A percentile compares a stretch with the other conserved stretches of the same genome.
Evolutionary conservation across 768 basidiomycete species (phyloP).

Genomic region (Tubosaeta sp.): DNA sequence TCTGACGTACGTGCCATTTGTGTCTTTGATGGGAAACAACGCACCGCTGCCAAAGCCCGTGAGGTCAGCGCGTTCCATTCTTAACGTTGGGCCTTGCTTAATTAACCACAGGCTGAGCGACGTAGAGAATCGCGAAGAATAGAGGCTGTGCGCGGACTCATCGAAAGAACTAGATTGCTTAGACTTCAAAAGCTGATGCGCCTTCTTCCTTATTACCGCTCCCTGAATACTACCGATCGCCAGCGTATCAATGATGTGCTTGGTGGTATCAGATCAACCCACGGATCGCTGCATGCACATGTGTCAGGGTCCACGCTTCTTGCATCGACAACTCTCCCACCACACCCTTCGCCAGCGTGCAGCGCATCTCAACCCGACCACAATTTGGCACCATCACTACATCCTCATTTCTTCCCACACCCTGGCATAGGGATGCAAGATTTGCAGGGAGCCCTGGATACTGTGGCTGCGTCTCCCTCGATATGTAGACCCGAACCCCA

Average conservation of each 20-base stretch:
- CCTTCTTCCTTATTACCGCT: slow-evolving; percentile 37
- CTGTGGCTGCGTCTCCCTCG: background rate
- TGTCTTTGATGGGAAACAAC: slow-evolving; percentile 73
- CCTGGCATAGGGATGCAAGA: slow-evolving; percentile 6
- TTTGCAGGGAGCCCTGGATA: slow-evolving; percentile 11
- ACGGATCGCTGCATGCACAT: slow-evolving; percentile 10
- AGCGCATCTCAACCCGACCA: slow-evolving; percentile 8
- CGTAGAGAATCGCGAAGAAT: slow-evolving; percentile 48
- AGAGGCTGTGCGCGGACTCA: slow-evolving; percentile 45
- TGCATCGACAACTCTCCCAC: slow-evolving; percentile 3
- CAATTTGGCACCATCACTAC: background rate
- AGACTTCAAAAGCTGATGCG: slow-evolving; percentile 45
- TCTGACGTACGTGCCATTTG: slow-evolving; percentile 59
- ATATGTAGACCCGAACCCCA: slow-evolving; percentile 19
- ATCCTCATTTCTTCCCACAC: slow-evolving; percentile 13
- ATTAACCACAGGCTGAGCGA: slow-evolving; percentile 45
- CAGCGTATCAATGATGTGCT: slow-evolving; percentile 28
- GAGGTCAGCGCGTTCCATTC: slow-evolving; percentile 48
- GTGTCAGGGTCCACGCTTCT: slow-evolving; percentile 15
- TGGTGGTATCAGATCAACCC: slow-evolving; percentile 5
- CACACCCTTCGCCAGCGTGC: slow-evolving; percentile 3
- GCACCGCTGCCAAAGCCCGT: slow-evolving; percentile 60
- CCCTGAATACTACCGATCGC: slow-evolving; percentile 29
- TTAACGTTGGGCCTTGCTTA: background rate
- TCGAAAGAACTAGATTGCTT: slow-evolving; percentile 55